These are phyloP conservation scores for Hibiscus syriacus DNA, from an alignment of 345 rosid genomes.

Conservation along the genomic window DNA sequence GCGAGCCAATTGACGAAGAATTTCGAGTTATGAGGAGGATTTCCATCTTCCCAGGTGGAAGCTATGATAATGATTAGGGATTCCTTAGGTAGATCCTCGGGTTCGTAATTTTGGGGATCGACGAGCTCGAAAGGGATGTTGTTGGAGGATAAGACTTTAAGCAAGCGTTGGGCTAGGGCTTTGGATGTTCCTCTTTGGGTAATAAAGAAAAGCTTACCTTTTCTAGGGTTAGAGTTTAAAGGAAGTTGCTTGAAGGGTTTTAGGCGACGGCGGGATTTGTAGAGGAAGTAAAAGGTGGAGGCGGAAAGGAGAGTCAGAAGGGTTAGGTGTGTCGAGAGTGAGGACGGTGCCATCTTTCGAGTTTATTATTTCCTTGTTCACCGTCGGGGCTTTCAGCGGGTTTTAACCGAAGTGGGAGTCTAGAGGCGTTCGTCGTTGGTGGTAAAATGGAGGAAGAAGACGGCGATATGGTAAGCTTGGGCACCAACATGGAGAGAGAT, in stretches of 20 bases:
- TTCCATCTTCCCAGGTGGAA: conserved; percentile 91
- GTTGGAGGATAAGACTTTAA: conserved; percentile 27
- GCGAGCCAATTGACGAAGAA: conserved; percentile 69
- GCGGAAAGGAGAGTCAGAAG: conserved; percentile 74
- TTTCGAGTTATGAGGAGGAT: conserved; percentile 51
- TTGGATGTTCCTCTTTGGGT: conserved; percentile 78
- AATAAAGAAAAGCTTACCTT: conserved; percentile 66
- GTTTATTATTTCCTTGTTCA: background rate
- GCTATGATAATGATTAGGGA: conserved; percentile 52
- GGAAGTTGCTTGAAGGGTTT: conserved; percentile 18
- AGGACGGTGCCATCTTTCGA: conserved; percentile 35
- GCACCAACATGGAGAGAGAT: too few species aligned
- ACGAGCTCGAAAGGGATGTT: conserved; percentile 54
- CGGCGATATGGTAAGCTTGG: background rate
- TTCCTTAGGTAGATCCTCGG: conserved; percentile 82
- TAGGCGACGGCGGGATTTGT: conserved; percentile 77
- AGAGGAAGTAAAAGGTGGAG: conserved; percentile 71
- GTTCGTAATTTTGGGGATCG: conserved; percentile 73
- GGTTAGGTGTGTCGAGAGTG: conserved; percentile 50
- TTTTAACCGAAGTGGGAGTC: background rate
- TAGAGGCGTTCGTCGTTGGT: background rate
- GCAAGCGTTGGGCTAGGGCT: conserved; percentile 60
- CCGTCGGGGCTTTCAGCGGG: background rate
- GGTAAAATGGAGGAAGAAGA: too few species aligned
- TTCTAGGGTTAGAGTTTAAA: conserved; percentile 21